A percentile compares a stretch with the other conserved stretches of the same genome.
phyloP scores from a whole-genome alignment of 768 basidiomycete genomes.

The Pleurotus citrinopileatus region DNA sequence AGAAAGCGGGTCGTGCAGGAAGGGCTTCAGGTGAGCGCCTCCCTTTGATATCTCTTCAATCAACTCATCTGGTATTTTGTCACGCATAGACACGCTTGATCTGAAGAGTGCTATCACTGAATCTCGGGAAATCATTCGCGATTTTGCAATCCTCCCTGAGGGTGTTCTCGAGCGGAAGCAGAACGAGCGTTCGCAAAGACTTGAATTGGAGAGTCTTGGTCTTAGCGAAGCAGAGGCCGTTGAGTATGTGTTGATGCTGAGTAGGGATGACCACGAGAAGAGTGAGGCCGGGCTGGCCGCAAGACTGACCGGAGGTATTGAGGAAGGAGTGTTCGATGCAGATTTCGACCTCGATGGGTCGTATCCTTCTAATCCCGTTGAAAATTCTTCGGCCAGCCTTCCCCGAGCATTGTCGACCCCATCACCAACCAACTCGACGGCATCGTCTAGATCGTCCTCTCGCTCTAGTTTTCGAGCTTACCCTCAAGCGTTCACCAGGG shows the following conservation, averaged over 20 bases:
- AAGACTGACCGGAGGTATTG: conserved; percentile 19
- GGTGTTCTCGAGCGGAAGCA: conserved; percentile 50
- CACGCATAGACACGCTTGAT: conserved; percentile 65
- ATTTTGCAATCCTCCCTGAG: neutral
- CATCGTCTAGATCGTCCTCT: conserved; percentile 15
- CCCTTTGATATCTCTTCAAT: neutral
- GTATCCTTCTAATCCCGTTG: conserved; percentile 8
- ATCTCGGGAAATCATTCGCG: conserved; percentile 29
- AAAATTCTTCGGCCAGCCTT: neutral
- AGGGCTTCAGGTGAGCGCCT: conserved; percentile 46
- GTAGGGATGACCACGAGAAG: conserved; percentile 64
- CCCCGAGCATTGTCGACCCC: conserved; percentile 18
- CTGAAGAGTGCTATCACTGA: conserved; percentile 62
- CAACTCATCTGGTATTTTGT: conserved; percentile 5
- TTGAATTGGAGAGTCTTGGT: conserved; percentile 59
- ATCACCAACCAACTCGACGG: conserved; percentile 19
- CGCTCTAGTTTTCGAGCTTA: conserved; percentile 23
- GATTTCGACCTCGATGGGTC: conserved; percentile 45
- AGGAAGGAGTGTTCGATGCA: conserved; percentile 57
- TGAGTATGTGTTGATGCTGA: conserved; percentile 82
- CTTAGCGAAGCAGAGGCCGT: conserved; percentile 72
- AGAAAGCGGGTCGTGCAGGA: conserved; percentile 29
- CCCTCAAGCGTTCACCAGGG: conserved; percentile 13
- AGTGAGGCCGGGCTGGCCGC: conserved; percentile 16
- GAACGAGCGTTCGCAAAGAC: conserved; percentile 53